Evolutionary conservation across 2,329 filamentous ascomycete species (phyloP).

Genomic region (Diplocarpon rosae): DNA sequence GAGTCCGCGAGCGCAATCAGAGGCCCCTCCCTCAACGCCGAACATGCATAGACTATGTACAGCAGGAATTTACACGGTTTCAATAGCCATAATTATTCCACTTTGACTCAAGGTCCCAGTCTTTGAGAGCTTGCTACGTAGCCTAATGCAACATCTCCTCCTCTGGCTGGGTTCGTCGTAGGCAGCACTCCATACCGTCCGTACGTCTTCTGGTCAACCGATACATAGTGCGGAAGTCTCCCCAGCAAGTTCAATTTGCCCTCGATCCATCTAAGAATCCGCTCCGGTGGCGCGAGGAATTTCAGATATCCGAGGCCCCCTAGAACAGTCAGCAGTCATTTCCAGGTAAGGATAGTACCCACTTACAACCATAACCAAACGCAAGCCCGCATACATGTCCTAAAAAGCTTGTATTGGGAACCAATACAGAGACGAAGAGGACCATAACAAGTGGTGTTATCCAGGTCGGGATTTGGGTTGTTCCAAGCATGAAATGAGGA

Average conservation of each 20-base stretch:
- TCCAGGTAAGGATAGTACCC: neutral
- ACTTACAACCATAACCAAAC: slow-evolving; percentile 77
- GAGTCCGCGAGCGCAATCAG: neutral
- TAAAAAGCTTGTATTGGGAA: slow-evolving; percentile 72
- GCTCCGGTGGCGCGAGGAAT: slow-evolving; percentile 81
- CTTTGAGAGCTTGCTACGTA: slow-evolving; percentile 56
- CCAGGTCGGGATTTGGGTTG: slow-evolving; percentile 77
- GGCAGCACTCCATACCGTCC: slow-evolving; percentile 86
- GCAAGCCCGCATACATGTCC: slow-evolving; percentile 78
- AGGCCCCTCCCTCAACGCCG: too few relatives aligned
- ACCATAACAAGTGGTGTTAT: slow-evolving; percentile 71
- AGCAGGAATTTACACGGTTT: neutral
- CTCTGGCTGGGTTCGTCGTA: slow-evolving; percentile 32
- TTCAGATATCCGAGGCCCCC: slow-evolving; percentile 82
- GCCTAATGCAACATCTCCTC: slow-evolving; percentile 40
- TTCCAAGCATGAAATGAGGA: slow-evolving; percentile 58
- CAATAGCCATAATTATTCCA: neutral
- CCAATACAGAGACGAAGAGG: slow-evolving; percentile 61
- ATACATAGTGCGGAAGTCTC: slow-evolving; percentile 82
- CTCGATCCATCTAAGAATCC: slow-evolving; percentile 79
- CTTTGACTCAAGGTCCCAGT: slow-evolving; percentile 48
- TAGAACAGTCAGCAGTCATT: slow-evolving; percentile 29
- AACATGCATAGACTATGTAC: too few relatives aligned
- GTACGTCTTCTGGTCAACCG: slow-evolving; percentile 91
- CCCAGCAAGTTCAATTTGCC: slow-evolving; percentile 75